Evolutionary conservation across 2,329 filamentous ascomycete genomes (phyloP).

Genomic region (Pyrenophora tritici-repentis): DNA sequence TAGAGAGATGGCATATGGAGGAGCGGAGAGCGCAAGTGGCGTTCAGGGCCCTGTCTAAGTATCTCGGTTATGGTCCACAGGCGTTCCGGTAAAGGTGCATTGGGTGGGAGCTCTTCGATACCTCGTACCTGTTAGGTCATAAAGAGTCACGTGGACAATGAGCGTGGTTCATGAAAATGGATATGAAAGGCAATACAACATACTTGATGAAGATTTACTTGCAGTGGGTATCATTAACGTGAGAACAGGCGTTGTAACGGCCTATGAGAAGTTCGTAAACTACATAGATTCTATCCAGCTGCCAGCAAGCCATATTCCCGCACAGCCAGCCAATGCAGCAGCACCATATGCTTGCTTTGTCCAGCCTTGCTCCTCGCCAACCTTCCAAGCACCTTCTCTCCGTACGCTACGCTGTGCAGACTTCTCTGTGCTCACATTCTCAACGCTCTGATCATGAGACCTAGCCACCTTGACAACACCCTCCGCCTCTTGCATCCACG

Average conservation of each 20-base stretch:
- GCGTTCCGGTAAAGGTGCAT: conserved; percentile 2
- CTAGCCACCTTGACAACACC: conserved; percentile 65
- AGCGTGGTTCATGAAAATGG: no score
- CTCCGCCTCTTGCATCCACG: conserved; percentile 71
- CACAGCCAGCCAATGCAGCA: conserved; percentile 47
- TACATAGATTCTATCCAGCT: conserved; percentile 45
- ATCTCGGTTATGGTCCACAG: neutral
- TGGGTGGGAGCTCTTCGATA: conserved; percentile 12
- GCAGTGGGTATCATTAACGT: conserved; percentile 12
- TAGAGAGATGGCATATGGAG: conserved; percentile 51
- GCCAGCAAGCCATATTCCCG: conserved; percentile 48
- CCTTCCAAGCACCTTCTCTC: conserved; percentile 42
- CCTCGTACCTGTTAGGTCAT: neutral
- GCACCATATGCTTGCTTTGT: conserved; percentile 48
- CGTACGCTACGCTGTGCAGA: conserved; percentile 17
- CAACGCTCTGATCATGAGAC: conserved; percentile 41
- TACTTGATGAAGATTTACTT: no score
- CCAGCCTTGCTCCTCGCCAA: conserved; percentile 47
- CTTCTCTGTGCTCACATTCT: conserved; percentile 24
- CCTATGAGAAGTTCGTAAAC: neutral
- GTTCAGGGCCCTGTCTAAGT: conserved; percentile 4
- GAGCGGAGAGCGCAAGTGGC: conserved; percentile 4
- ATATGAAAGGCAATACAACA: no score
- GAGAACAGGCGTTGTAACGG: neutral
- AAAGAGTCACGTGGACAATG: no score